phyloP scores from a whole-genome alignment of 805 yeast genomes.

The Hyphopichia homilentoma region DNA sequence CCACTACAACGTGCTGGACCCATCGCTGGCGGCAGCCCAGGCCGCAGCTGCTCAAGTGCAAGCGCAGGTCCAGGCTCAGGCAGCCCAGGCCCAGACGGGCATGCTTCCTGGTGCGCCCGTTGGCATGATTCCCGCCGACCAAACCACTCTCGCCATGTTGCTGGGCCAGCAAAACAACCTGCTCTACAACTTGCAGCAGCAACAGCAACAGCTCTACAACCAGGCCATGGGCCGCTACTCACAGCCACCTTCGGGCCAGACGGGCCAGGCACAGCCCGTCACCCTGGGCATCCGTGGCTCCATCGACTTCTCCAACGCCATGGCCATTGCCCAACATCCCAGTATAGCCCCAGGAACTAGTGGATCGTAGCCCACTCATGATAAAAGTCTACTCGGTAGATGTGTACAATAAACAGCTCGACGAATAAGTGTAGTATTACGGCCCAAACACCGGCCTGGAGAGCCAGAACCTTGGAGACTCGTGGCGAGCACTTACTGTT shows the following conservation, averaged over 20 bases:
- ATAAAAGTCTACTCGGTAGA: no score
- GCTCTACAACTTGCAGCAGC: slow-evolving; percentile 2
- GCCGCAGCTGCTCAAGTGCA: slow-evolving; percentile 6
- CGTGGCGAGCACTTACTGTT: no score
- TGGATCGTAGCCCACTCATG: slow-evolving; percentile 3
- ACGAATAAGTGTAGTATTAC: no score
- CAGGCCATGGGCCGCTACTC: not conserved
- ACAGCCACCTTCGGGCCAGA: no score
- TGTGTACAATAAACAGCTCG: no score
- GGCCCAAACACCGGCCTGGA: no score
- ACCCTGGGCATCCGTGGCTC: slow-evolving; percentile 5
- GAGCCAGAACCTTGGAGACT: no score
- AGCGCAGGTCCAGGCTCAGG: slow-evolving; percentile 3
- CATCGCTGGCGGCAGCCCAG: slow-evolving; percentile 12
- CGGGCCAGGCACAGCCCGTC: no score
- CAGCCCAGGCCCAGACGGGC: slow-evolving; percentile 4
- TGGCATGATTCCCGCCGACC: not conserved
- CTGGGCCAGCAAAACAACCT: slow-evolving; percentile 1
- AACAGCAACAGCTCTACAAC: slow-evolving; percentile 8
- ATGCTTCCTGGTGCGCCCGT: not conserved
- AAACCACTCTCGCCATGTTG: not conserved
- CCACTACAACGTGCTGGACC: not conserved
- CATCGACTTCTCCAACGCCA: slow-evolving; percentile 11
- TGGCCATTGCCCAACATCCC: slow-evolving; percentile 10
- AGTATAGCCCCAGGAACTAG: slow-evolving; percentile 6